These are phyloP conservation scores for Prototheca cutis DNA, from an alignment of 163 green algal species.

Conservation along the genomic window DNA sequence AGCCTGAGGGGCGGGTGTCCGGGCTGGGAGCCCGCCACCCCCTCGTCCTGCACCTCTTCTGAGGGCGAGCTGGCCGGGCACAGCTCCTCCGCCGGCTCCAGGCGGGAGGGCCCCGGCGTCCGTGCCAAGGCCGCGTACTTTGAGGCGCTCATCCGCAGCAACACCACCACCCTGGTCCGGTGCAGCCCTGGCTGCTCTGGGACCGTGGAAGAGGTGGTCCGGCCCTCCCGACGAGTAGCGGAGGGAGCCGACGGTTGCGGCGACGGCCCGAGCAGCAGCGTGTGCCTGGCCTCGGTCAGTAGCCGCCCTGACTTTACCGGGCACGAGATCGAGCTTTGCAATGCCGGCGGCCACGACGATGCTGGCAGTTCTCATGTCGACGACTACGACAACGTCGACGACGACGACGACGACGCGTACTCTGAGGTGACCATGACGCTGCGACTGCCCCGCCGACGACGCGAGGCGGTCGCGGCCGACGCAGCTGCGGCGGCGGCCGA, in stretches of 20 bases:
- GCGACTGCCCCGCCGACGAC: conserved; percentile 1
- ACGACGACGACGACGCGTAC: neutral
- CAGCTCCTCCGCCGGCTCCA: neutral
- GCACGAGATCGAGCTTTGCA: neutral
- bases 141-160: conserved; percentile 21
- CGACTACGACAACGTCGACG: neutral
- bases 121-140: conserved; percentile 18
- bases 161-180: conserved; percentile 8
- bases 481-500: neutral
- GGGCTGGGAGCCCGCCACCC: neutral
- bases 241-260: too few species aligned
- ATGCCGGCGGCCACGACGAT: neutral
- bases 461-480: neutral
- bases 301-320: neutral
- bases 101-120: neutral
- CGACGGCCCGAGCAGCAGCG: too few species aligned
- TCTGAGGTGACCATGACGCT: conserved; percentile 3
- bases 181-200: neutral
- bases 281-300: too few species aligned
- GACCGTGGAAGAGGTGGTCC: too few species aligned
- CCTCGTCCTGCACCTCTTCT: neutral
- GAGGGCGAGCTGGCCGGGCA: neutral
- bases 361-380: conserved; percentile 1
- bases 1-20: neutral
- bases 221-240: neutral